Conservation (phyloP, 179 eudicot species). For the Actinidia chinensis region DNA sequence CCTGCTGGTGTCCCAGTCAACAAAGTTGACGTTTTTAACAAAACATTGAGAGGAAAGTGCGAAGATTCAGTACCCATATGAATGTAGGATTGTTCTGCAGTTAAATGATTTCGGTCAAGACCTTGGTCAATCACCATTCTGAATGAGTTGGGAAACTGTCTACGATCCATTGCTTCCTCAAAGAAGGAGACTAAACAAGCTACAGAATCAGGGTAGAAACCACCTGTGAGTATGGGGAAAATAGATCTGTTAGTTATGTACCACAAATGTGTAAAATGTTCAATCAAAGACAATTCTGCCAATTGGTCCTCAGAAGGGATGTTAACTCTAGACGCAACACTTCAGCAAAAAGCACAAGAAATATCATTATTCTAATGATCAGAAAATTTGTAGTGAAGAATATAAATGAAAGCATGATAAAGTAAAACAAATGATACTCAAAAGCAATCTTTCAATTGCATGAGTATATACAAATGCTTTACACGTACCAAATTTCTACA, state of each 20-base stretch:
- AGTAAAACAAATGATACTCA: too few species aligned
- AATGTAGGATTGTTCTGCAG: conserved; percentile 24
- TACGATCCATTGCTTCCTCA: conserved; percentile 25
- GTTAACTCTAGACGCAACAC: background rate
- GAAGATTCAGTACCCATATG: conserved; percentile 17
- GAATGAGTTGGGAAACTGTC: conserved; percentile 31
- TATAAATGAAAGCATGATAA: too few species aligned
- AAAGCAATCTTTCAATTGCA: too few species aligned
- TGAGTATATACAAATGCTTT: too few species aligned
- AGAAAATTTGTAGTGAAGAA: conserved; percentile 6
- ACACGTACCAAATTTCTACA: too few species aligned
- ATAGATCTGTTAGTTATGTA: background rate
- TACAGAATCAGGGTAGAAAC: conserved; percentile 8
- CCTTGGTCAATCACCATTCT: conserved; percentile 18
- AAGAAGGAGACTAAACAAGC: conserved; percentile 11
- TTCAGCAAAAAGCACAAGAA: background rate
- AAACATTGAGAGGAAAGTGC: background rate
- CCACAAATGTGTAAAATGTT: background rate
- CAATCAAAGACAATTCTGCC: conserved; percentile 1
- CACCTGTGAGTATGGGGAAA: conserved; percentile 18
- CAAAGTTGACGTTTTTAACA: background rate
- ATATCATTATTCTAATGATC: background rate
- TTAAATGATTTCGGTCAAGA: conserved; percentile 23
- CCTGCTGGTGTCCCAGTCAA: background rate
- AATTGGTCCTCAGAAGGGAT: conserved; percentile 1